Conservation (phyloP, 2,329 filamentous ascomycete genomes). For the Boeremia lycopersici region DNA sequence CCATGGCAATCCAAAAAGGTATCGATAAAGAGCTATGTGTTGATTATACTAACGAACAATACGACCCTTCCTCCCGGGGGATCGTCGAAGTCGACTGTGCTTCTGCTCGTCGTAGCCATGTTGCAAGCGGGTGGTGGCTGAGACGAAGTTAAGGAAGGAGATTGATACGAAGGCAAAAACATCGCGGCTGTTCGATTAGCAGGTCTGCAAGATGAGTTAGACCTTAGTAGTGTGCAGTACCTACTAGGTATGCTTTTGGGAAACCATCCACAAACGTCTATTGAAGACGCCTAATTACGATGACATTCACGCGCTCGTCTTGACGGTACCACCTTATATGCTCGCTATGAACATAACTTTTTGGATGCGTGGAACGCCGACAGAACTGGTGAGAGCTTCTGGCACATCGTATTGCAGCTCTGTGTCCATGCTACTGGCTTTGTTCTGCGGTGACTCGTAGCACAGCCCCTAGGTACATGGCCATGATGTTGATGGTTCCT, state of each 20-base stretch:
- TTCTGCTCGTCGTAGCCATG: conserved; percentile 50
- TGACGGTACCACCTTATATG: conserved; percentile 52
- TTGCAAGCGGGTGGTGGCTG: conserved; percentile 57
- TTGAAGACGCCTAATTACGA: conserved; percentile 66
- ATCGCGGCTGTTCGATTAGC: conserved; percentile 68
- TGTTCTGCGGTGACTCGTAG: conserved; percentile 69
- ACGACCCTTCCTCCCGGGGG: conserved; percentile 11
- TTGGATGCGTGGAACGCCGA: conserved; percentile 74
- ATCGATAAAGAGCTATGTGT: conserved; percentile 29
- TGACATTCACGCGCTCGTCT: conserved; percentile 58
- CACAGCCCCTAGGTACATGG: conserved; percentile 67
- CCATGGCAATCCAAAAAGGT: conserved; percentile 26
- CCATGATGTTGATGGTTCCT: conserved; percentile 73
- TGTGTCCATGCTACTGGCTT: conserved; percentile 67
- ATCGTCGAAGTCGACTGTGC: conserved; percentile 35
- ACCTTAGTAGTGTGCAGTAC: conserved; percentile 54
- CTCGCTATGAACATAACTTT: conserved; percentile 66
- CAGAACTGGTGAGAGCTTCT: conserved; percentile 71
- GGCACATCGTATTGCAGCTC: conserved; percentile 68
- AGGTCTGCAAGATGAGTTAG: conserved; percentile 63
- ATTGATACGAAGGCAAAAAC: conserved; percentile 72
- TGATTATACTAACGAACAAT: conserved; percentile 39
- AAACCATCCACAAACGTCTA: conserved; percentile 45
- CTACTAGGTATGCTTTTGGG: background rate
- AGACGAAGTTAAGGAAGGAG: conserved; percentile 58